Percentiles rank a stretch among this genome's conserved stretches.
Evolutionary conservation across 345 rosid species (phyloP).

Genomic region (Fremontodendron californicum): DNA sequence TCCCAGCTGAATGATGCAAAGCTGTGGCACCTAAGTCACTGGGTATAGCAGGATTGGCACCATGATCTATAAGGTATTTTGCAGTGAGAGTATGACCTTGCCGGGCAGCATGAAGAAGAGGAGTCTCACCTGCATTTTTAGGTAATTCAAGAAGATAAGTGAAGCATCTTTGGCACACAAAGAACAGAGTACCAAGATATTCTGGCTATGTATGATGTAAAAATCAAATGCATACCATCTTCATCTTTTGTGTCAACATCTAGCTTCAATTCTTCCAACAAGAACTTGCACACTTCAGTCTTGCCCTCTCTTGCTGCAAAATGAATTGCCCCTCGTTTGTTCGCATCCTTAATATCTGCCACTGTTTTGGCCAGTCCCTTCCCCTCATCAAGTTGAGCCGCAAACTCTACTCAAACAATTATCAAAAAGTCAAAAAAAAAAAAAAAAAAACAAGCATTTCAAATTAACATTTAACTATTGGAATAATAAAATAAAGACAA

Average conservation of each 20-base stretch:
- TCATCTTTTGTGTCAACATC: conserved; percentile 66
- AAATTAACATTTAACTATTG: background rate
- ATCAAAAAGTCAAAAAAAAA: background rate
- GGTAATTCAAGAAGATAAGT: conserved; percentile 12
- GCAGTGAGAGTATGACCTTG: conserved; percentile 77
- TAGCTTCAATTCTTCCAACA: conserved; percentile 76
- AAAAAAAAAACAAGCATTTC: background rate
- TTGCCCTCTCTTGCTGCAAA: conserved; percentile 92
- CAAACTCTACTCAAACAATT: conserved; percentile 42
- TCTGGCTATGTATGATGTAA: background rate
- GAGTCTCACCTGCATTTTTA: conserved; percentile 71
- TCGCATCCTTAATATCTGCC: conserved; percentile 81
- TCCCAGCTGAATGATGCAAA: conserved; percentile 86
- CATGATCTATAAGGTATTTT: conserved; percentile 71
- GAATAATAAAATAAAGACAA: background rate
- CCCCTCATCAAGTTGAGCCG: conserved; percentile 77
- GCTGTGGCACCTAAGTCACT: conserved; percentile 87
- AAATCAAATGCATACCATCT: conserved; percentile 48
- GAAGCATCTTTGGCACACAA: too few species aligned
- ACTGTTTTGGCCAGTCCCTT: conserved; percentile 59
- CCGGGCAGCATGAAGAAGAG: conserved; percentile 88
- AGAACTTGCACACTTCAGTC: conserved; percentile 73
- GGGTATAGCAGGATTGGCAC: conserved; percentile 66
- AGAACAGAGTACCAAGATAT: background rate
- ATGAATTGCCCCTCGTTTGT: conserved; percentile 88